Conservation (phyloP, 805 yeast genomes). For the Myxozyma udenii region DNA sequence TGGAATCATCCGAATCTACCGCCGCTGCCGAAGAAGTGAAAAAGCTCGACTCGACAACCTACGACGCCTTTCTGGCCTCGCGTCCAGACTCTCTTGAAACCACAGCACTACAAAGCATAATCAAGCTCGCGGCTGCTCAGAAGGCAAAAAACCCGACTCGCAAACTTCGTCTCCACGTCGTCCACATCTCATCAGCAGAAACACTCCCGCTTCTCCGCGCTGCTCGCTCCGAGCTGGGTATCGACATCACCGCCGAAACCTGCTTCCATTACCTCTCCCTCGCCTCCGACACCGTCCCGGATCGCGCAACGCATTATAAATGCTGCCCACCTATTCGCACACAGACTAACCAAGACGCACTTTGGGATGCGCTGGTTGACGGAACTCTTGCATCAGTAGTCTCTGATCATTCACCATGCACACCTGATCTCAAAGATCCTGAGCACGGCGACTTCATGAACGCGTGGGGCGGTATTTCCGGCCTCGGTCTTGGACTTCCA, state of each 20-base stretch:
- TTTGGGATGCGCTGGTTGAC: slow-evolving; percentile 74
- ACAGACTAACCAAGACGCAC: slow-evolving; percentile 61
- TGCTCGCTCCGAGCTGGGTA: slow-evolving; percentile 52
- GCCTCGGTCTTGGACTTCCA: slow-evolving; percentile 88
- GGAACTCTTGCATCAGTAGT: slow-evolving; percentile 78
- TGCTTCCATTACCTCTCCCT: slow-evolving; percentile 88
- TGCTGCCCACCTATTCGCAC: slow-evolving; percentile 94
- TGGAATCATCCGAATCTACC: slow-evolving; percentile 37
- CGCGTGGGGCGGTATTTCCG: slow-evolving; percentile 96
- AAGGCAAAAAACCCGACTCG: slow-evolving; percentile 35
- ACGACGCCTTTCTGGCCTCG: slow-evolving; percentile 72
- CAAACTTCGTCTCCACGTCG: slow-evolving; percentile 63
- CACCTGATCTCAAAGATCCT: slow-evolving; percentile 81
- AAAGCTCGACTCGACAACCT: slow-evolving; percentile 39
- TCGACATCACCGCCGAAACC: slow-evolving; percentile 73
- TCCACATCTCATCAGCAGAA: slow-evolving; percentile 81
- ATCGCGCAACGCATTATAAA: slow-evolving; percentile 77
- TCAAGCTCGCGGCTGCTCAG: slow-evolving; percentile 51
- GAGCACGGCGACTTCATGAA: slow-evolving; percentile 81
- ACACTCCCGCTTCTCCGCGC: slow-evolving; percentile 69
- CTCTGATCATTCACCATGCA: slow-evolving; percentile 94
- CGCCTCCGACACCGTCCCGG: slow-evolving; percentile 71
- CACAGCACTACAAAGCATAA: slow-evolving; percentile 72
- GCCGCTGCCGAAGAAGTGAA: slow-evolving; percentile 45
- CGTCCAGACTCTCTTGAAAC: slow-evolving; percentile 88